Base-by-base conservation (phyloP, 148 eudicot genomes). In the Rheum nobile region DNA sequence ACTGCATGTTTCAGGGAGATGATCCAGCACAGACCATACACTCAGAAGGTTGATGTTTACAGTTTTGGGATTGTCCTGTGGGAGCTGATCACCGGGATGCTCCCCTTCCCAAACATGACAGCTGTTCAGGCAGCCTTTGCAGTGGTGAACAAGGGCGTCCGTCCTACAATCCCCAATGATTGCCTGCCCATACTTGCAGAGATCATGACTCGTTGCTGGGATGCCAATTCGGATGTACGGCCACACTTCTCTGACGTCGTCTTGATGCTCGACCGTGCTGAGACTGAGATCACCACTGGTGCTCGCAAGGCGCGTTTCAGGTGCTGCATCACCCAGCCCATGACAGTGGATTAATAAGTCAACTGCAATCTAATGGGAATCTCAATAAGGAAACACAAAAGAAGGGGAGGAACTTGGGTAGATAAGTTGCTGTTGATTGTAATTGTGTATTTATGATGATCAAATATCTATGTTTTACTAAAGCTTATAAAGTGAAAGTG, bases 71-170 rank as follows among this genome's bases (percentile, higher is more conserved):
- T 91, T 35, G 98, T 94, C 21, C 88, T 91, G 72, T 94, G 97
- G 97, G 98, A 94, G 67, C 87, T 94, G 43, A 85, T 94, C 46
- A 89, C 98, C 0, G 97, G 98, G 42, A 89, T 86, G 96, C 97
- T 94, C 72, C 98, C 98, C 0, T 91, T 94, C 79, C 93, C 80
- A 81, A 89, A 94, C 78, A 91, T 94, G 98, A 88, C 97, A 4
- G 97, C 97, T 1, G 98, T 94, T 67, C 98, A 94, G 85, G 98
- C 97, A 16, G 98, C 98, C 35, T 94, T 94, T 80, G 97, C 98
- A 6, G 98, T 94, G 54, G 98, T 94, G 50, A 94, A 94, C 87
- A 91, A 87, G 72, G 91, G 93, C n/a, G 91, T 89, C 72, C 96
- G 97, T 8, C 98, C 97, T 24, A 80, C 54, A 67, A 81, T 89